phyloP scores from a whole-genome alignment of 1,284 basidiomycete genomes.

The Hemileccinum hortonii region DNA sequence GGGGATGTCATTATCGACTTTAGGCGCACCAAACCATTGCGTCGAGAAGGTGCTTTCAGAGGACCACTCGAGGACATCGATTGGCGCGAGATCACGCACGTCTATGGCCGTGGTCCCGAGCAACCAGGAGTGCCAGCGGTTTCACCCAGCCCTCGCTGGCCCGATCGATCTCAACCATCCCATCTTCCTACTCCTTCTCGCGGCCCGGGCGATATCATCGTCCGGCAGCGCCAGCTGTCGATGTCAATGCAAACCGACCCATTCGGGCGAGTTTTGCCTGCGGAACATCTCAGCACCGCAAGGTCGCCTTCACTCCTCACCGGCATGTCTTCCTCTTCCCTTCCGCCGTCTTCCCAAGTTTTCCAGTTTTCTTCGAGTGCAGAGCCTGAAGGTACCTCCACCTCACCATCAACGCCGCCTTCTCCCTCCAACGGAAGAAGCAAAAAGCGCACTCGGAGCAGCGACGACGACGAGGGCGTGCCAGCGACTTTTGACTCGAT shows the following conservation, averaged over 20 bases:
- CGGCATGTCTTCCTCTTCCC: neutral
- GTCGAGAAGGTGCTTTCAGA: constrained; percentile 25
- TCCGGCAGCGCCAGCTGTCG: constrained; percentile 11
- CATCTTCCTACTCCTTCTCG: neutral
- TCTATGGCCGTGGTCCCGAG: constrained; percentile 17
- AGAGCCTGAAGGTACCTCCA: neutral
- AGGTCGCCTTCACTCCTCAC: neutral
- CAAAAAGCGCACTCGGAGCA: constrained; percentile 16
- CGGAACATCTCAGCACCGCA: neutral
- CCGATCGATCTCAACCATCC: constrained; percentile 3
- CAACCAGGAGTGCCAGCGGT: neutral
- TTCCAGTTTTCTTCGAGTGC: too few relatives aligned
- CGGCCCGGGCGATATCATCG: constrained; percentile 5
- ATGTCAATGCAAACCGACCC: constrained; percentile 10
- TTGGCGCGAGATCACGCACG: constrained; percentile 6
- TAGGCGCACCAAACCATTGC: constrained; percentile 11
- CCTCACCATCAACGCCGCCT: constrained; percentile 1
- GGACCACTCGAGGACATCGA: constrained; percentile 15
- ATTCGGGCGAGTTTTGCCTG: constrained; percentile 11
- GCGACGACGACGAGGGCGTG: constrained; percentile 7
- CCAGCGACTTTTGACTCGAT: neutral
- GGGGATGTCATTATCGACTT: constrained; percentile 20
- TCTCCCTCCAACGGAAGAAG: constrained; percentile 12
- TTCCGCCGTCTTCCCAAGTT: neutral
- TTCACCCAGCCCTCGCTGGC: constrained; percentile 10